These are phyloP conservation scores for Leccinum pachyderme DNA, from an alignment of 1,284 basidiomycete genomes.

Conservation along the genomic window DNA sequence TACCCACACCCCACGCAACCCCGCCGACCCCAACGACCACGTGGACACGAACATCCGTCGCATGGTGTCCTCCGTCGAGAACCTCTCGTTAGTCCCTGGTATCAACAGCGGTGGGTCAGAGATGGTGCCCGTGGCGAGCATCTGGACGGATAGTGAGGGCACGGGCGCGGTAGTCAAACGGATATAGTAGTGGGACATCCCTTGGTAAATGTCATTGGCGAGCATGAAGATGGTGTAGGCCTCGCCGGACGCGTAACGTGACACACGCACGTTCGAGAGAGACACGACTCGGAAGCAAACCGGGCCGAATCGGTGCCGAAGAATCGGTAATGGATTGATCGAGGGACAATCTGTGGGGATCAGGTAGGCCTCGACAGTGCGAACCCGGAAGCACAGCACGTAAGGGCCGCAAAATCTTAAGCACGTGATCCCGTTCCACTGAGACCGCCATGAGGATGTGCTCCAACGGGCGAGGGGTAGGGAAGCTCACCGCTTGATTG, in stretches of 20 bases:
- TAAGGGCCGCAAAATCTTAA: conserved; percentile 47
- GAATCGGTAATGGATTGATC: conserved; percentile 12
- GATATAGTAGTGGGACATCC: conserved; percentile 49
- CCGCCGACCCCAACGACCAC: conserved; percentile 43
- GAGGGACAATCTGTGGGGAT: conserved; percentile 12
- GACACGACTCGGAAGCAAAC: conserved; percentile 44
- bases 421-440: conserved; percentile 53
- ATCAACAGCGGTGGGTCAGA: not conserved
- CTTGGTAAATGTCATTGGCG: conserved; percentile 52
- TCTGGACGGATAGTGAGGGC: conserved; percentile 30
- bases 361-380: conserved; percentile 49
- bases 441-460: not conserved
- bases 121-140: conserved; percentile 30
- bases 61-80: not conserved
- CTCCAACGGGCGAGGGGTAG: not conserved
- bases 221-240: conserved; percentile 39
- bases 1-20: conserved; percentile 50
- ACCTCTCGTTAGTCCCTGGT: not conserved
- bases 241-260: conserved; percentile 7
- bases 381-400: conserved; percentile 49
- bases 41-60: conserved; percentile 45
- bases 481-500: conserved; percentile 16
- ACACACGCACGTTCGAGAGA: conserved; percentile 36
- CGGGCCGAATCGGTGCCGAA: conserved; percentile 34
- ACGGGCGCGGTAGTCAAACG: conserved; percentile 22